Conservation (phyloP, 2,329 filamentous ascomycete genomes). For the Pseudovirgaria hyperparasitica region DNA sequence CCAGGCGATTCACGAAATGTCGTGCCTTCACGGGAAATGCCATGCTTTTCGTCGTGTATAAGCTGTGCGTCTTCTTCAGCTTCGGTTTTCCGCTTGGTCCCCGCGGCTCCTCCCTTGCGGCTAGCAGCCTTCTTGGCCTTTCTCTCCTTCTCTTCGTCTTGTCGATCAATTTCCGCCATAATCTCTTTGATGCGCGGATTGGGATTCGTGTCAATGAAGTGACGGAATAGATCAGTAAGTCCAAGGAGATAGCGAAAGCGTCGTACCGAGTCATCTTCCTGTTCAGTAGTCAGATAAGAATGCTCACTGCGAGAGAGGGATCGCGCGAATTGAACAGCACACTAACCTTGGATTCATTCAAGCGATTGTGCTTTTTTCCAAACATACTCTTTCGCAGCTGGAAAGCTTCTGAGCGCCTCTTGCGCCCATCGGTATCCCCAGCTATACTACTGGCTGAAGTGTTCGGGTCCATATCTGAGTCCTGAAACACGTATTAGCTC, state of each 20-base stretch:
- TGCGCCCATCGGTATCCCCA: constrained; percentile 76
- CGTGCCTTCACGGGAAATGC: constrained; percentile 66
- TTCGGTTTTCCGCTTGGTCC: constrained; percentile 76
- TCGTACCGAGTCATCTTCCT: constrained; percentile 92
- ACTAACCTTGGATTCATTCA: constrained; percentile 82
- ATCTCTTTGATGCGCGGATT: constrained; percentile 91
- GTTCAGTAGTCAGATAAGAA: constrained; percentile 1
- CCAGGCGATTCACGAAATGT: constrained; percentile 84
- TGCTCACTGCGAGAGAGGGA: constrained; percentile 1
- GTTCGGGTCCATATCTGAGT: constrained; percentile 54
- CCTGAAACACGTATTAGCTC: constrained; percentile 28
- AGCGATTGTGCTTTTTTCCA: constrained; percentile 83
- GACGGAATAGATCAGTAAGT: constrained; percentile 90
- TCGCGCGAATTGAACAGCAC: not conserved
- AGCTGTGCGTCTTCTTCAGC: constrained; percentile 94
- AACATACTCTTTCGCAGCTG: constrained; percentile 85
- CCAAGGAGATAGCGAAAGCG: constrained; percentile 91
- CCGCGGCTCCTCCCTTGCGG: constrained; percentile 73
- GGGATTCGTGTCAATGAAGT: constrained; percentile 96
- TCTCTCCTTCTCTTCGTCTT: constrained; percentile 62
- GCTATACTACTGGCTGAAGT: constrained; percentile 71
- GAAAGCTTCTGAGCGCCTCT: constrained; percentile 73
- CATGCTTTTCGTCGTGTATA: constrained; percentile 73
- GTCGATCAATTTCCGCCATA: constrained; percentile 86
- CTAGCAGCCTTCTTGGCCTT: constrained; percentile 60